These are phyloP conservation scores for Haplographium delicatum DNA, from an alignment of 495 filamentous ascomycete species.

Conservation along the genomic window DNA sequence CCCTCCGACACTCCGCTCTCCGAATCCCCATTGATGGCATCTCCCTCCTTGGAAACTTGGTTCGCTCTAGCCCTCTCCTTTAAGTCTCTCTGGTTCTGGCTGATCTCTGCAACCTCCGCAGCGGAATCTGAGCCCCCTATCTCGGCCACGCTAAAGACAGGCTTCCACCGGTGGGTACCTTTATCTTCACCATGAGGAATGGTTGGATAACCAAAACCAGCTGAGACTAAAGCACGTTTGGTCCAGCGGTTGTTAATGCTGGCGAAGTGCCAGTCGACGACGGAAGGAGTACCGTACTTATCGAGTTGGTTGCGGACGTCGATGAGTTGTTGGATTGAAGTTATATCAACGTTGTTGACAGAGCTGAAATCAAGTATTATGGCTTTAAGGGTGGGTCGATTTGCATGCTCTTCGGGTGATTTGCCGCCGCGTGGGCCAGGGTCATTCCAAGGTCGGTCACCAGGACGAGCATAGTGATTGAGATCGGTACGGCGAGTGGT, in stretches of 20 bases:
- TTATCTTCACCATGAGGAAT: slow-evolving; percentile 44
- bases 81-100: slow-evolving; percentile 56
- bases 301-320: slow-evolving; percentile 98
- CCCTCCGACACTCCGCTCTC: slow-evolving; percentile 24
- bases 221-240: slow-evolving; percentile 86
- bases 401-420: slow-evolving; percentile 39
- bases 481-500: slow-evolving; percentile 74
- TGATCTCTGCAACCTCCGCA: slow-evolving; percentile 49
- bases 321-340: slow-evolving; percentile 90
- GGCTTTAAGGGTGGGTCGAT: slow-evolving; percentile 75
- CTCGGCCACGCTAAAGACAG: slow-evolving; percentile 93
- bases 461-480: slow-evolving; percentile 52
- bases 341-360: slow-evolving; percentile 95
- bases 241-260: slow-evolving; percentile 97
- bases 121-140: slow-evolving; percentile 68
- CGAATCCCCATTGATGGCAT: slow-evolving; percentile 26
- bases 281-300: slow-evolving; percentile 73
- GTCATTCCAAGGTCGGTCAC: slow-evolving; percentile 96
- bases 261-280: slow-evolving; percentile 94
- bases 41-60: slow-evolving; percentile 16
- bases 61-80: slow-evolving; percentile 27
- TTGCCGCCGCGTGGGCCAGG: slow-evolving; percentile 68
- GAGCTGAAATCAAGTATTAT: slow-evolving; percentile 93
- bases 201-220: slow-evolving; percentile 86
- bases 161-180: slow-evolving; percentile 70